A percentile compares a stretch with the other conserved stretches of the same genome.
Evolutionary conservation across 2,329 filamentous ascomycete genomes (phyloP).

Genomic region (Aspergillus japonicus): DNA sequence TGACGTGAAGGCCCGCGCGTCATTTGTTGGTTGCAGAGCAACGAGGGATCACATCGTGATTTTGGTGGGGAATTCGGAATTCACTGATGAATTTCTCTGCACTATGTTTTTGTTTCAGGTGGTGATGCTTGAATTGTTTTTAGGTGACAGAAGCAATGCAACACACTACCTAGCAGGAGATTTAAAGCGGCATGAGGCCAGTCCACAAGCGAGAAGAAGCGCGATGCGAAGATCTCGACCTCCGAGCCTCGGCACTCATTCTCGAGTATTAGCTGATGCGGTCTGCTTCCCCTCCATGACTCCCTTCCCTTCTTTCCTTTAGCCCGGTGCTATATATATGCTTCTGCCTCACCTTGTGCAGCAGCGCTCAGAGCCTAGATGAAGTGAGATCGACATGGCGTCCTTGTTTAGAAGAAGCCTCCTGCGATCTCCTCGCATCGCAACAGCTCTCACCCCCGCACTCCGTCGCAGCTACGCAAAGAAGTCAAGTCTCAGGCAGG

Average conservation of each 20-base stretch:
- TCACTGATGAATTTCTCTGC: too few relatives aligned
- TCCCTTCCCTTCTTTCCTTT: not conserved
- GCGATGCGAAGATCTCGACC: not conserved
- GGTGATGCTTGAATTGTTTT: not conserved
- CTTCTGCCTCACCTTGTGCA: not conserved
- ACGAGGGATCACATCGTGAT: not conserved
- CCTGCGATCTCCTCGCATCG: not conserved
- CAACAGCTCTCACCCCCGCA: not conserved
- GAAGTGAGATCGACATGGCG: not conserved
- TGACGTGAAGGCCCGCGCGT: not conserved
- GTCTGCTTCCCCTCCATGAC: not conserved
- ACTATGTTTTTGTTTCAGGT: not conserved
- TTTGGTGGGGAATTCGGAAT: not conserved
- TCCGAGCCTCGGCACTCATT: not conserved
- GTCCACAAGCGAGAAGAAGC: not conserved
- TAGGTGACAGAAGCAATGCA: not conserved
- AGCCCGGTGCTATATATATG: not conserved
- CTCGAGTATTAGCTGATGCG: not conserved
- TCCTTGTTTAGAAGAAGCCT: not conserved
- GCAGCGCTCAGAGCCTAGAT: not conserved
- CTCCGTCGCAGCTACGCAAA: not conserved
- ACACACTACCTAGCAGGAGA: not conserved
- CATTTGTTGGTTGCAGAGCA: not conserved
- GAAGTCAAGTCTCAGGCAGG: not conserved
- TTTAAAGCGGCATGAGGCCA: not conserved